These are phyloP conservation scores for Physcia stellaris DNA, from an alignment of 495 filamentous ascomycete genomes.

Conservation along the genomic window DNA sequence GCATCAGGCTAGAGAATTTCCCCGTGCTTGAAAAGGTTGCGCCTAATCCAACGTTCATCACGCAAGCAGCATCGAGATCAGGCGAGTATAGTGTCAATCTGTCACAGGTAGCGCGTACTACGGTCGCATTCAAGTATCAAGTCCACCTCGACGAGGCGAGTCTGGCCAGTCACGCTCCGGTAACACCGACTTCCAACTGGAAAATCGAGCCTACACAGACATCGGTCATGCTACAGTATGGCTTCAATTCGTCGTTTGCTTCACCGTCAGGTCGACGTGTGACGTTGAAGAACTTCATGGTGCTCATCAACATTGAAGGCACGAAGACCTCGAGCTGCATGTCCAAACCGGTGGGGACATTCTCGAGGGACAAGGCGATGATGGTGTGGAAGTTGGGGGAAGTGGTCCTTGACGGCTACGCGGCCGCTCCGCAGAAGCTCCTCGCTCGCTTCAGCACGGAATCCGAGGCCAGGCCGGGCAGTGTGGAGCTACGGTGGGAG, in stretches of 20 bases:
- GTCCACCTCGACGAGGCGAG: slow-evolving; percentile 60
- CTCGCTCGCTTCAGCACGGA: slow-evolving; percentile 69
- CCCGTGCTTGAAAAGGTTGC: slow-evolving; percentile 83
- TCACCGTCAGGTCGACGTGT: slow-evolving; percentile 31
- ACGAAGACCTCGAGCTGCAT: slow-evolving; percentile 39
- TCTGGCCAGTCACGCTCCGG: slow-evolving; percentile 53
- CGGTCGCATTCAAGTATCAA: slow-evolving; percentile 89
- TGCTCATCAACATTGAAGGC: slow-evolving; percentile 65
- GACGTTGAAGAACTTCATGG: slow-evolving; percentile 63
- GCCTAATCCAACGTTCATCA: slow-evolving; percentile 81
- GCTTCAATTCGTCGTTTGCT: slow-evolving; percentile 61
- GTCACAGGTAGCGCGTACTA: slow-evolving; percentile 53
- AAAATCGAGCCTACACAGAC: slow-evolving; percentile 70
- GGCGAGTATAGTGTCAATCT: slow-evolving; percentile 73
- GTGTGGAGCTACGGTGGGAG: slow-evolving; percentile 75
- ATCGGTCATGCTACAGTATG: slow-evolving; percentile 71
- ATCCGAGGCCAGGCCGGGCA: slow-evolving; percentile 57
- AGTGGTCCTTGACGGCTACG: slow-evolving; percentile 45
- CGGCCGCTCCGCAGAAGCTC: slow-evolving; percentile 45
- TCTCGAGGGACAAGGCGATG: slow-evolving; percentile 74
- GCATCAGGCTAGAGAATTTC: slow-evolving; percentile 83
- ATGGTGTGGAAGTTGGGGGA: slow-evolving; percentile 87
- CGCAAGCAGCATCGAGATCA: slow-evolving; percentile 44
- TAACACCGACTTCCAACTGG: slow-evolving; percentile 71
- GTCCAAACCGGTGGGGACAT: slow-evolving; percentile 62